These are phyloP conservation scores for Camellia sinensis DNA, from an alignment of 148 eudicot species.

Conservation along the genomic window DNA sequence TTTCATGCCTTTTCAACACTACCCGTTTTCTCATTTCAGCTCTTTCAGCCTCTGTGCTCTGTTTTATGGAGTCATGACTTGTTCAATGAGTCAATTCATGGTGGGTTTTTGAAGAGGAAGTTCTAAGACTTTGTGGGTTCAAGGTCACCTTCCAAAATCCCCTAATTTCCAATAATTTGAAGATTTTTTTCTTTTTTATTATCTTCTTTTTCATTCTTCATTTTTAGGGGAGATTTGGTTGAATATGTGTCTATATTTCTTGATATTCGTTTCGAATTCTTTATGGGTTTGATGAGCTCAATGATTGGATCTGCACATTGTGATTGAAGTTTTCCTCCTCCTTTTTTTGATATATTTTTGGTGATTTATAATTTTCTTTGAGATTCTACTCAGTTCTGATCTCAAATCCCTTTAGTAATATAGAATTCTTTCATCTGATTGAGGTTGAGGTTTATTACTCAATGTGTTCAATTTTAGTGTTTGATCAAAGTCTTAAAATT, in stretches of 20 bases:
- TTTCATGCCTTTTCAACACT: conserved; percentile 14
- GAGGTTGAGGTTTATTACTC: not conserved
- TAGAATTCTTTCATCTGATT: not conserved
- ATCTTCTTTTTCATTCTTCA: not conserved
- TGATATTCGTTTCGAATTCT: not conserved
- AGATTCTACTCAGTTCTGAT: not conserved
- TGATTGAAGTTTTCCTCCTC: conserved; percentile 1
- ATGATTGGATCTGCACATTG: conserved; percentile 11
- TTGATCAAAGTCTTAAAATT: not conserved
- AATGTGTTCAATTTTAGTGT: not conserved
- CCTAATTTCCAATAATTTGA: not conserved
- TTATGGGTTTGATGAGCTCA: not conserved
- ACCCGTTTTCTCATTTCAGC: conserved; percentile 10
- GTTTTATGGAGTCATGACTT: conserved; percentile 4
- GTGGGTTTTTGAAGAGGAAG: conserved; percentile 10
- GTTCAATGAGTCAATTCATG: conserved; percentile 6
- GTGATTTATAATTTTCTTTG: not conserved
- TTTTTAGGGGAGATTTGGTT: not conserved
- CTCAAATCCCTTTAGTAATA: not conserved
- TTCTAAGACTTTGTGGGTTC: not conserved
- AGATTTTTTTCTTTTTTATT: too few relatives aligned
- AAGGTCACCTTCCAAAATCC: not conserved
- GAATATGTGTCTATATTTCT: not conserved
- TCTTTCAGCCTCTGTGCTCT: conserved; percentile 1
- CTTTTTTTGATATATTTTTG: not conserved